Conservation (phyloP, 169 alveolate species). For the Neospora caninum region DNA sequence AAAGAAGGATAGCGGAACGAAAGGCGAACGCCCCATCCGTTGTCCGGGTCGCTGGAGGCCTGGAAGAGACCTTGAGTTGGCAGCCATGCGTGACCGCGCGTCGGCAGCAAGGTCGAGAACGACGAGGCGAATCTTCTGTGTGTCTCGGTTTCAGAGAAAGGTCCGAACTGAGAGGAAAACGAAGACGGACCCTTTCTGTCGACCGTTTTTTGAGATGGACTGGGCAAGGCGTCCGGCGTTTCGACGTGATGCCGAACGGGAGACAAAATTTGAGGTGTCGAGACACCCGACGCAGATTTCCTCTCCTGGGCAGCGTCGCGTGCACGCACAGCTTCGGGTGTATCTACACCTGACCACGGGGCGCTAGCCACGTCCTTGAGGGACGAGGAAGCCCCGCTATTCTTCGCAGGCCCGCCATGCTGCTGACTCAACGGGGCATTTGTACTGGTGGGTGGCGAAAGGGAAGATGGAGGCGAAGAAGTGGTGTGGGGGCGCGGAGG, state of each 20-base stretch:
- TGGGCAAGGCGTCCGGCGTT: background rate
- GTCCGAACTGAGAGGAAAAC: too few species aligned
- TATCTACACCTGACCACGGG: background rate
- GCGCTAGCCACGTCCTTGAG: background rate
- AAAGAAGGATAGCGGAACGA: background rate
- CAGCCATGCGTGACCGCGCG: background rate
- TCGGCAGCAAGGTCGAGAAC: background rate
- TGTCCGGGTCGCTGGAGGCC: conserved; percentile 22
- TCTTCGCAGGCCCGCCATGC: background rate
- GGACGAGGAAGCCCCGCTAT: background rate
- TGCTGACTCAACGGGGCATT: background rate
- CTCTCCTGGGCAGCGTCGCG: background rate
- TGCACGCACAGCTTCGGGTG: background rate
- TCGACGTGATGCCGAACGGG: background rate
- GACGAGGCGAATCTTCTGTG: background rate
- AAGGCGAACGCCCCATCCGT: background rate
- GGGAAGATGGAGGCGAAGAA: background rate
- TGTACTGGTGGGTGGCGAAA: background rate
- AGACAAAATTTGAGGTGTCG: background rate
- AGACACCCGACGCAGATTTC: background rate
- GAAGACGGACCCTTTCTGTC: too few species aligned
- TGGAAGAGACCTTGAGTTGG: background rate
- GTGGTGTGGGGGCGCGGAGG: background rate
- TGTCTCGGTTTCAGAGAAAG: background rate
- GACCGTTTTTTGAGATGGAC: too few species aligned